These are phyloP conservation scores for Cicer bijugum DNA, from an alignment of 306 rosid species.

Conservation along the genomic window DNA sequence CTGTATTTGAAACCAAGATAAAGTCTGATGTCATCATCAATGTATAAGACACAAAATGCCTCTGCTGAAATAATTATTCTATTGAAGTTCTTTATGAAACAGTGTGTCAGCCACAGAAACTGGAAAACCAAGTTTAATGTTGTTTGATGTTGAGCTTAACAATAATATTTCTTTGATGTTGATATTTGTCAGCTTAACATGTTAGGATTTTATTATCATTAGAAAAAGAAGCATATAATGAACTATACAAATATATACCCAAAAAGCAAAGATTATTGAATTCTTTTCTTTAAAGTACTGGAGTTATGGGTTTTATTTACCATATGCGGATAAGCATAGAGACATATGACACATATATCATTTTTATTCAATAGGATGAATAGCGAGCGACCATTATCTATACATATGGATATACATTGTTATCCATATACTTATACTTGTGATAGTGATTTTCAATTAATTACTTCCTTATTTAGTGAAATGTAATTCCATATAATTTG, in stretches of 20 bases:
- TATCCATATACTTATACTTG: too few relatives aligned
- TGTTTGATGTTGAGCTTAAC: neutral
- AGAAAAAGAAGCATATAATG: neutral
- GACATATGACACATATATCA: too few relatives aligned
- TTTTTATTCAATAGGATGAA: too few relatives aligned
- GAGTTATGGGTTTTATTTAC: too few relatives aligned
- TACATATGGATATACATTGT: too few relatives aligned
- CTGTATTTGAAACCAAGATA: neutral
- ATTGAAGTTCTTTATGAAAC: neutral
- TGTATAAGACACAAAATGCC: neutral
- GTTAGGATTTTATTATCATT: neutral
- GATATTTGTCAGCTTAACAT: neutral
- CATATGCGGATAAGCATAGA: too few relatives aligned
- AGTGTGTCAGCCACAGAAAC: neutral
- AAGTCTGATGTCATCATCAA: neutral
- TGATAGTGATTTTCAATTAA: too few relatives aligned
- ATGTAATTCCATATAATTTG: too few relatives aligned
- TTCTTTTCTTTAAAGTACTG: neutral
- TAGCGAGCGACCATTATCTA: too few relatives aligned
- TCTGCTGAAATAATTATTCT: neutral
- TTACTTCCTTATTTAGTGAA: too few relatives aligned
- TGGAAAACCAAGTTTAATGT: slow-evolving; percentile 7
- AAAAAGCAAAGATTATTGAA: neutral
- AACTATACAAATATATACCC: neutral
- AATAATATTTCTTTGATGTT: neutral